Conservation (phyloP, 2,329 filamentous ascomycete genomes). For the Plectosphaerella cucumerina region DNA sequence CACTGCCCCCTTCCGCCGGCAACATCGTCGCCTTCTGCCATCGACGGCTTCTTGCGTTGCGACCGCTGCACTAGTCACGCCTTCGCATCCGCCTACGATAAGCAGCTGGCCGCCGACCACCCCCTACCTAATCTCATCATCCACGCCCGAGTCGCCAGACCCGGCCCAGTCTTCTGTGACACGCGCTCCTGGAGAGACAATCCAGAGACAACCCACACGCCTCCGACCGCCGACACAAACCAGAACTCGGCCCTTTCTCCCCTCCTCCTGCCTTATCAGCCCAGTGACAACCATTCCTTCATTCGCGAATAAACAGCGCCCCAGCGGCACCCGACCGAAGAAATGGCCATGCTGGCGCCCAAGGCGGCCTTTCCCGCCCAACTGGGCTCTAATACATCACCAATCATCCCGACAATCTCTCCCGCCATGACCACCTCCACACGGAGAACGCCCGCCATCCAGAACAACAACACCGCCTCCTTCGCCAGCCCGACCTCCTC, state of each 20-base stretch:
- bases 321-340: slow-evolving; percentile 7
- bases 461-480: slow-evolving; percentile 41
- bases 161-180: background rate
- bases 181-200: slow-evolving; percentile 13
- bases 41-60: background rate
- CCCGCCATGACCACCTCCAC: slow-evolving; percentile 44
- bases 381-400: slow-evolving; percentile 40
- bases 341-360: slow-evolving; percentile 75
- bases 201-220: slow-evolving; percentile 10
- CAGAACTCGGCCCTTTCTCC: no score
- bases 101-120: no score
- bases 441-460: slow-evolving; percentile 46
- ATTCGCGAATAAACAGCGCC: no score
- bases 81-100: no score
- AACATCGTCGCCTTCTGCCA: background rate
- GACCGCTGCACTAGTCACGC: no score
- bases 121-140: no score
- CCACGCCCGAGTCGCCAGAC: no score
- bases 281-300: no score
- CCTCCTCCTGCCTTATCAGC: no score
- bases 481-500: slow-evolving; percentile 87
- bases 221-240: background rate
- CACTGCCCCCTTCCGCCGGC: background rate
- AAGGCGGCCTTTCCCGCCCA: slow-evolving; percentile 65
- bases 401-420: slow-evolving; percentile 40